Base-by-base conservation (phyloP, 495 filamentous ascomycete genomes). In the Lophiostoma macrostomum region DNA sequence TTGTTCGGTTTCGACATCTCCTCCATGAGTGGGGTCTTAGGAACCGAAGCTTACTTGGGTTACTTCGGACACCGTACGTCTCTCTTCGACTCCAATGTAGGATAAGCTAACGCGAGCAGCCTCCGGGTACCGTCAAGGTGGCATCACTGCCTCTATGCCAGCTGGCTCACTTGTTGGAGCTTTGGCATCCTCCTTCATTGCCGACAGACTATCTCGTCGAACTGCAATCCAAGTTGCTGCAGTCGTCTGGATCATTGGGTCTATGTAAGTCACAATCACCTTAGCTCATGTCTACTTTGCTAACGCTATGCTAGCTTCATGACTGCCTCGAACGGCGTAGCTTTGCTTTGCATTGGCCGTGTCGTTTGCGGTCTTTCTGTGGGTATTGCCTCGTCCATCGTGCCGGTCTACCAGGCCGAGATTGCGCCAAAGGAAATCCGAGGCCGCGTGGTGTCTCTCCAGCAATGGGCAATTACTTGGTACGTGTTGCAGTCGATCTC, bases 401-500 rank as follows among this genome's bases (percentile, higher is more conserved):
- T 87, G 27, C 88, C 88, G 4, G 82, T 90, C 19, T 91, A 91
- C 61, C 82, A 87, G 48, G 79, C 87, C 29, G 88, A 93, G 66
- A 78, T 91, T 47, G 79, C 87, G 4, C 87, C 84, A 14, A 85
- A 86, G 53, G 83, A 87, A 51, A 88, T 87, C 59, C 81, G 88
- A 50, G 88, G 88, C 27, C 78, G 87, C 14, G 76, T 93, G 19
- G 85, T 91, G 11, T 80, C 78, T 16, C 69, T 85, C 3, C 85
- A 89, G 66, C 83, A 88, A 65, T 87, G 87, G 77, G 83, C 85
- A 2, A 89, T 89, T 40, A 88, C 84, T 16, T 91, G 86, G 81
- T 63, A 53, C 28, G 44, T 40, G 27, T 30, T 23, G 13, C n/a
- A 5, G 14, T 8, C 11, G 16, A 38, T 19, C n/a, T 41, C 18